Evolutionary conservation across 805 yeast genomes (phyloP).

Genomic region (Starmera amethionina): DNA sequence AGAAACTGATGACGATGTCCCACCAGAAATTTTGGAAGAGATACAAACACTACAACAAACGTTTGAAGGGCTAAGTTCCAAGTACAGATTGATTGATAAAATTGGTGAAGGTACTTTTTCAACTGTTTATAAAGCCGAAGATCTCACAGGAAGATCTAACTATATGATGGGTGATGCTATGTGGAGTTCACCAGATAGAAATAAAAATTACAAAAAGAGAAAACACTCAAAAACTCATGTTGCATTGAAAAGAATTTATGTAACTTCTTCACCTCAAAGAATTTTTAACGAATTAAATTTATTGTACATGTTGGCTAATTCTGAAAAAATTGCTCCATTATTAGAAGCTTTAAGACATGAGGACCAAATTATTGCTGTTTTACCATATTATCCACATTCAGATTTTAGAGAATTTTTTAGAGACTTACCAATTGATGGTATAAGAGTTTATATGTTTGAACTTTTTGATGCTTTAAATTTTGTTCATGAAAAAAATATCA

Average conservation of each 20-base stretch:
- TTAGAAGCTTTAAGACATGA: constrained; percentile 79
- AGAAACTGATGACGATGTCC: constrained; percentile 33
- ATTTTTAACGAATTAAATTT: constrained; percentile 81
- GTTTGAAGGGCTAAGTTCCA: constrained; percentile 38
- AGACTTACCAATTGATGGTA: constrained; percentile 69
- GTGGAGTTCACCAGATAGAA: constrained; percentile 21
- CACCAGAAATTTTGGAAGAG: constrained; percentile 46
- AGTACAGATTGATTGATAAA: constrained; percentile 25
- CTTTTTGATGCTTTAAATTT: constrained; percentile 61
- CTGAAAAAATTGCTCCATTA: constrained; percentile 74
- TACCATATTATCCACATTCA: constrained; percentile 85
- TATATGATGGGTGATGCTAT: constrained; percentile 25
- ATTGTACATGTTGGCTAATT: constrained; percentile 57
- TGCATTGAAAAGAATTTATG: constrained; percentile 89
- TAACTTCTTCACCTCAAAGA: constrained; percentile 89
- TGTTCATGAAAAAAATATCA: constrained; percentile 58
- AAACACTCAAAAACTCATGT: constrained; percentile 35
- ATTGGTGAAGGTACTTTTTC: constrained; percentile 91
- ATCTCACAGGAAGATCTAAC: constrained; percentile 24
- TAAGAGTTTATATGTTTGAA: constrained; percentile 72
- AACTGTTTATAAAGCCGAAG: constrained; percentile 67
- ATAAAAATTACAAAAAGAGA: constrained; percentile 24
- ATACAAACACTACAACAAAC: constrained; percentile 42
- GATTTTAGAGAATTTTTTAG: constrained; percentile 85
- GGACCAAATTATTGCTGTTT: constrained; percentile 88